Conservation (phyloP, 305 asterid genomes). For the Vinca major region DNA sequence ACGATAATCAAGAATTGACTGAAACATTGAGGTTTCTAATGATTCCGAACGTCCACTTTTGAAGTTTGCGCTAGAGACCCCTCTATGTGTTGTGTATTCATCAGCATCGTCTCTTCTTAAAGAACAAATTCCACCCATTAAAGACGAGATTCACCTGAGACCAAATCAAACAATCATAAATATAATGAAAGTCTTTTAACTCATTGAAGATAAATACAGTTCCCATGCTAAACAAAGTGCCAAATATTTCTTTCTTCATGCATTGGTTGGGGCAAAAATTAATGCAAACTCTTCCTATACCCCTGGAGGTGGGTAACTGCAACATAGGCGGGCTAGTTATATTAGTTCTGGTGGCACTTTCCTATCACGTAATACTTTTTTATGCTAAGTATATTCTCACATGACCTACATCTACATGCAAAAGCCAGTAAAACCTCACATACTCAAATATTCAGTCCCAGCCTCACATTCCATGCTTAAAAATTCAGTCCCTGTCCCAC, state of each 20-base stretch:
- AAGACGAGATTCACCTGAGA: not conserved
- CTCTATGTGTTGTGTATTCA: conserved; percentile 51
- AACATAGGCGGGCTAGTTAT: too few species aligned
- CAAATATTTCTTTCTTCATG: not conserved
- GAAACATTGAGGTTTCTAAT: conserved; percentile 49
- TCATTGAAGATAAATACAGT: not conserved
- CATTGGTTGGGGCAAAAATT: not conserved
- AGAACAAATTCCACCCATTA: conserved; percentile 93
- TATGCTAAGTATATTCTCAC: too few species aligned
- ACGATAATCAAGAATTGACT: conserved; percentile 32
- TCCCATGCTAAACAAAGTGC: not conserved
- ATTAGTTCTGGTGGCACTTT: too few species aligned
- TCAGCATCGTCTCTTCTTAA: conserved; percentile 66
- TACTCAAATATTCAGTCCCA: too few species aligned
- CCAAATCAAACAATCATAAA: not conserved
- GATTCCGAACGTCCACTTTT: conserved; percentile 75
- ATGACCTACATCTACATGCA: too few species aligned
- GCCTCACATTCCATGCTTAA: too few species aligned
- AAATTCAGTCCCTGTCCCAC: too few species aligned
- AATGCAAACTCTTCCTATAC: not conserved
- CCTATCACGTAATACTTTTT: too few species aligned
- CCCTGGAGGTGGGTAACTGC: not conserved
- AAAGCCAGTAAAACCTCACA: too few species aligned
- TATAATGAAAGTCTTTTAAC: not conserved
- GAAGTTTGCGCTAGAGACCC: conserved; percentile 51